Conservation (phyloP, 2,329 filamentous ascomycete genomes). For the Colletotrichum navitas region DNA sequence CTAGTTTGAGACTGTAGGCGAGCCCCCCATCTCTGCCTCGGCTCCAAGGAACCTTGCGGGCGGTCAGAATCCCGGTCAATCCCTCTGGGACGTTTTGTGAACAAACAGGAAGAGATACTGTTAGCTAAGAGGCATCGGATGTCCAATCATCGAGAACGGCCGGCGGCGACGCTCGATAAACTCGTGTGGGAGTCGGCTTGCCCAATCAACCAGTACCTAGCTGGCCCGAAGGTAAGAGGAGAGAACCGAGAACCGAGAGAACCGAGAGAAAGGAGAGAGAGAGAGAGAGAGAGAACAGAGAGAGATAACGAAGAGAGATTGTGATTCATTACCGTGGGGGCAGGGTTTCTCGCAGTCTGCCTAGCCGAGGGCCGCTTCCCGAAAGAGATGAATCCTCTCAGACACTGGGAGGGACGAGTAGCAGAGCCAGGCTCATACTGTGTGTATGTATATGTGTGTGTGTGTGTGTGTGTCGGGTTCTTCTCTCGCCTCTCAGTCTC, state of each 20-base stretch:
- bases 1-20: constrained; percentile 15
- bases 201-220: constrained; percentile 26
- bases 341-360: constrained; percentile 6
- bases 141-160: constrained; percentile 29
- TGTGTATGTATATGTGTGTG: background rate
- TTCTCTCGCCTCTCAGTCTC: background rate
- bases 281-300: constrained; percentile 3
- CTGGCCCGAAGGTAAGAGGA: background rate
- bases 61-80: constrained; percentile 16
- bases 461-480: background rate
- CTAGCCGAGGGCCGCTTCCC: constrained; percentile 12
- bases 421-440: constrained; percentile 18
- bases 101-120: constrained; percentile 17
- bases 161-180: constrained; percentile 13
- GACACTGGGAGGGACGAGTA: constrained; percentile 1
- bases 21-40: constrained; percentile 1
- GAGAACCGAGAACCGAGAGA: background rate
- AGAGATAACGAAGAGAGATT: constrained; percentile 18
- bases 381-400: constrained; percentile 15
- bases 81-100: constrained; percentile 9
- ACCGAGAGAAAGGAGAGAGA: background rate
- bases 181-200: constrained; percentile 18
- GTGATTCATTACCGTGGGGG: constrained; percentile 34
- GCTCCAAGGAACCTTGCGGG: constrained; percentile 22
- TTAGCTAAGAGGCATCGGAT: constrained; percentile 32